phyloP scores from a whole-genome alignment of 2,329 filamentous ascomycete genomes.

The Drechslerella dactyloides region DNA sequence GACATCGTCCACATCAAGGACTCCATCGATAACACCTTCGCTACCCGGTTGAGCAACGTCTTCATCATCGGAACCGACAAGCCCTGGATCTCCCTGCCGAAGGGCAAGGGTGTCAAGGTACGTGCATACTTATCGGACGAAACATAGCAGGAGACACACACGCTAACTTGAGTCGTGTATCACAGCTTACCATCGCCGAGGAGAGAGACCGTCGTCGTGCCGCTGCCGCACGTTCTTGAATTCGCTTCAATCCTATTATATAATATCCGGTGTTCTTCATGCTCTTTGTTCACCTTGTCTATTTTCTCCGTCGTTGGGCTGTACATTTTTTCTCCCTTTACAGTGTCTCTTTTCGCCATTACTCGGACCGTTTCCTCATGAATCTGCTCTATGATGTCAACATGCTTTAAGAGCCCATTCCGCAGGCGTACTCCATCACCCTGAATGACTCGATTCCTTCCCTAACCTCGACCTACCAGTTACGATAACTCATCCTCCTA shows the following conservation, averaged over 20 bases:
- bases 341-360: conserved; percentile 32
- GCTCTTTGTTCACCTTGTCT: conserved; percentile 37
- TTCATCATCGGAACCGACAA: conserved; percentile 99
- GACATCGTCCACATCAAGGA: conserved; percentile 99
- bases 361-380: conserved; percentile 43
- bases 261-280: conserved; percentile 49
- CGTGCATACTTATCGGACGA: conserved; percentile 51
- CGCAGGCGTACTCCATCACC: conserved; percentile 26
- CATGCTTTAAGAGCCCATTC: conserved; percentile 40
- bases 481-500: conserved; percentile 36
- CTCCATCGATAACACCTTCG: conserved; percentile 99
- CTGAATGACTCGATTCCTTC: conserved; percentile 36
- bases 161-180: conserved; percentile 52
- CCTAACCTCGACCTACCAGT: conserved; percentile 34
- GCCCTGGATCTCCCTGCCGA: conserved; percentile 99
- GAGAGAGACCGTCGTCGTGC: conserved; percentile 98
- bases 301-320: conserved; percentile 48
- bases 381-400: conserved; percentile 47
- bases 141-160: neutral
- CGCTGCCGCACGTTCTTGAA: conserved; percentile 54
- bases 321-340: conserved; percentile 47
- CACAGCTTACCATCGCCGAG: conserved; percentile 89
- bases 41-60: conserved; percentile 98
- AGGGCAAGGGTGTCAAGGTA: conserved; percentile 99
- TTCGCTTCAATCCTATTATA: conserved; percentile 42